These are phyloP conservation scores for Cutaneotrichosporon sp. DNA, from an alignment of 1,284 basidiomycete genomes.

Conservation along the genomic window DNA sequence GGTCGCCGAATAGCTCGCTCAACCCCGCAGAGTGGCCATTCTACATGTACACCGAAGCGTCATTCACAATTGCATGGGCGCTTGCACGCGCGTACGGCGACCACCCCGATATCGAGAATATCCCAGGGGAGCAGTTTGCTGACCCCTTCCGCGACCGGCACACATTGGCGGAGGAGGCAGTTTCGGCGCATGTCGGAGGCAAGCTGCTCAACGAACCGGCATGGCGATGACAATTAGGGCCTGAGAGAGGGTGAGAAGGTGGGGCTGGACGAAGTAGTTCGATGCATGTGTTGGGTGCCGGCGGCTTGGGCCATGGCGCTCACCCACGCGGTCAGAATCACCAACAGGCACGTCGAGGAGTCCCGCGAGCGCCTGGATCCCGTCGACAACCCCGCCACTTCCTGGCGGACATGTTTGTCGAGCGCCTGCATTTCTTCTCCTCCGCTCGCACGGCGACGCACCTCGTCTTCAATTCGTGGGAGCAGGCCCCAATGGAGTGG, in stretches of 20 bases:
- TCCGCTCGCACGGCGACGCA: too few species aligned
- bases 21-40: background rate
- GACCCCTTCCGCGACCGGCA: background rate
- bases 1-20: too few species aligned
- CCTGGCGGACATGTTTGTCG: too few species aligned
- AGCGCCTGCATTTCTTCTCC: too few species aligned
- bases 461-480: too few species aligned
- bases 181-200: background rate
- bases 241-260: background rate
- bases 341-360: too few species aligned
- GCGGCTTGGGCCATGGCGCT: background rate
- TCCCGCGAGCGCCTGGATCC: too few species aligned
- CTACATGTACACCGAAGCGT: background rate
- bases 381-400: too few species aligned
- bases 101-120: background rate
- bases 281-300: background rate
- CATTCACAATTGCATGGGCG: background rate
- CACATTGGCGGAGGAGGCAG: background rate
- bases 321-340: too few species aligned
- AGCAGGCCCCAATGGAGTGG: too few species aligned
- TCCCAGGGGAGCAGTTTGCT: background rate
- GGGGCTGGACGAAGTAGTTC: too few species aligned
- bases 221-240: background rate
- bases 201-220: background rate
- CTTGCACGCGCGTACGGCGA: background rate